Conservation (phyloP, 2,329 filamentous ascomycete species). For the Pseudopithomyces chartarum region DNA sequence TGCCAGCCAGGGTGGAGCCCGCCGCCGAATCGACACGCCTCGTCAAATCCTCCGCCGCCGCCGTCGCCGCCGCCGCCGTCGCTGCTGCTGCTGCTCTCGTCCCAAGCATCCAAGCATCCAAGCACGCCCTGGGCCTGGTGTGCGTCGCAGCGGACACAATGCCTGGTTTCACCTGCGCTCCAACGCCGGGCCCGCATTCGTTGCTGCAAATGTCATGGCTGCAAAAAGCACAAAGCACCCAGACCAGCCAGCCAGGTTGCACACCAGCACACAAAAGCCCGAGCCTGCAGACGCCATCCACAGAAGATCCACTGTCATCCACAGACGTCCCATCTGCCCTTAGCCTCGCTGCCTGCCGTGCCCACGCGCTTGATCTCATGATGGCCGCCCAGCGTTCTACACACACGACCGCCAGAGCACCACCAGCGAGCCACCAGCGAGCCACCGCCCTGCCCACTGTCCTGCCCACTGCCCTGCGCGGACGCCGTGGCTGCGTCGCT, state of each 20-base stretch:
- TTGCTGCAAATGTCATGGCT: conserved; percentile 3
- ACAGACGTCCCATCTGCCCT: not conserved
- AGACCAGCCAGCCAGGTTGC: not conserved
- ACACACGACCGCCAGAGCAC: not conserved
- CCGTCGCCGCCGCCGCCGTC: not conserved
- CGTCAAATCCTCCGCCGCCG: not conserved
- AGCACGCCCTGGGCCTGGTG: not conserved
- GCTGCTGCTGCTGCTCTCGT: not conserved
- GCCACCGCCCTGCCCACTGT: no score
- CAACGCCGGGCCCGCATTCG: conserved; percentile 6
- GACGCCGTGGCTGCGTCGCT: conserved; percentile 8
- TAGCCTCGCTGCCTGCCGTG: conserved; percentile 4
- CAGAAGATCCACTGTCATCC: no score
- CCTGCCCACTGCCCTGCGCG: not conserved
- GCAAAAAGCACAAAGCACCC: conserved; percentile 5
- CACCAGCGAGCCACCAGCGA: not conserved
- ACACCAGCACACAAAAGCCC: not conserved
- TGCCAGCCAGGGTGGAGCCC: not conserved
- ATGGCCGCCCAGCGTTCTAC: not conserved
- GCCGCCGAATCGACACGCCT: conserved; percentile 1
- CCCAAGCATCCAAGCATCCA: not conserved
- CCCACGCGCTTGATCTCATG: conserved; percentile 4
- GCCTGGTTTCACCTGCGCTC: conserved; percentile 5
- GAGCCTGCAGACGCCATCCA: not conserved
- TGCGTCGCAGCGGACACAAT: not conserved